Base-by-base conservation (phyloP, 164 flowering plant species). In the Vitis cinerea region DNA sequence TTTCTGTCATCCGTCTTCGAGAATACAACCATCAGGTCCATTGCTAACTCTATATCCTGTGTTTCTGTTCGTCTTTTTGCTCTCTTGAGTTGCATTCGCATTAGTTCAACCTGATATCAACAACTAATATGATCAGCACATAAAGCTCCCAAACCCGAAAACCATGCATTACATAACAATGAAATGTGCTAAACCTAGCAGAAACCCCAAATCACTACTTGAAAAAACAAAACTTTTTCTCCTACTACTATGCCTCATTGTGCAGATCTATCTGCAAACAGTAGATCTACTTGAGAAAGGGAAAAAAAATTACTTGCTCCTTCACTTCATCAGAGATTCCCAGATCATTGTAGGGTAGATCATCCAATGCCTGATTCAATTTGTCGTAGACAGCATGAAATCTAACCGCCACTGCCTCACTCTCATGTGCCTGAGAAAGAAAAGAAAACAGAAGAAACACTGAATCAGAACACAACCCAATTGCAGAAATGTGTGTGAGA, bases 1-100 rank as follows among this genome's bases (percentile, higher is more conserved):
- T 72, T 72, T 23, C 74, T 19, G n/a, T 65, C 83, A 51, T 72
- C 71, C 49, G 10, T 66, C 44, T 64, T 69, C 13, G 77, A 74
- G 47, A 76, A 59, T 0, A 75, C 74, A 50, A 69, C 75, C 78
- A 80, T 74, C 73, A 80, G 37, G 53, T 80, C 78, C 78, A 76
- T 77, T 11, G 77, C 79, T 14, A 80, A 61, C 56, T 77, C 80
- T 57, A 74, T 74, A 63, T 80, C 83, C 14, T 74, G 80, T 17
- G 76, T 77, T 49, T 80, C 83, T 8, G 72, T 56, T 9, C 74
- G 55, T 48, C 76, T 62, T 60, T 70, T 65, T 48, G 83, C 80
- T 55, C 83, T 74, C 63, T 69, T 77, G 9, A 80, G 71, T 65
- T 80, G 83, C 73, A 66, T 66, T 0, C 66, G 70, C 75, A 77